Evolutionary conservation across 495 filamentous ascomycete species (phyloP), one percentile per base, ranked within the genome.

Genomic region (Penicillium cosmopolitanum): DNA sequence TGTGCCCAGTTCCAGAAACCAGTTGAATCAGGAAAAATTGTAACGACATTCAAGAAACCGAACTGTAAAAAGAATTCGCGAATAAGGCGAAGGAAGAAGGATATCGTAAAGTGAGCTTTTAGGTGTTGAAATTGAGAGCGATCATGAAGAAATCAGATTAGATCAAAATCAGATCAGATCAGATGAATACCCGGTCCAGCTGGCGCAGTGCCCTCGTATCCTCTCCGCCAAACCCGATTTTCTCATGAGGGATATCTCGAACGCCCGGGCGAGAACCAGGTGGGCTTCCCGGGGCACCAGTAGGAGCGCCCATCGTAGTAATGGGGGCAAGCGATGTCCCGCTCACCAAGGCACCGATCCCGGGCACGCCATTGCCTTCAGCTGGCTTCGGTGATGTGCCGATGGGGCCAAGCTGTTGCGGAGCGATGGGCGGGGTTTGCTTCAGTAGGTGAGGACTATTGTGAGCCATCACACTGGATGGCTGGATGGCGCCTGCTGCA

Each of bases 201-300:
- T 87, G 84, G 55, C 84, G 80, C 43, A 92, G 74, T 1, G 87
- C 86, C 51, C 87, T 73, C 63, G 82, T 81, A 60, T 91, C 89
- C 65, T 91, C 88, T 8, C 82, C 81, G 38, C 74, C 73, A 61
- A 84, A 88, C 28, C 80, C 80, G 31, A 87, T 74, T 66, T 87
- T 88, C 57, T 87, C 84, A 51, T 79, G 83, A 15, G 85, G 85
- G 55, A 88, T 88, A 66, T 87, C 85, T 38, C 82, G 77, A 0
- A 73, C 66, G 9, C 56, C 48, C 5, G 65, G 55, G 4, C 56
- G 63, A 28, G 34, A 56, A 16, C 47, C 51, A 10, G 57, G 61
- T n/a, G 63, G 55, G 36, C 58, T 66, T 19, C 58, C 51, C 11
- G 56, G 50, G 4, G 60, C 53, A 56, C 50, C 55, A 15, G 35